A percentile compares a stretch with the other conserved stretches of the same genome.
phyloP scores from a whole-genome alignment of 2,329 filamentous ascomycete species.

The Dichotomopilus funicola region DNA sequence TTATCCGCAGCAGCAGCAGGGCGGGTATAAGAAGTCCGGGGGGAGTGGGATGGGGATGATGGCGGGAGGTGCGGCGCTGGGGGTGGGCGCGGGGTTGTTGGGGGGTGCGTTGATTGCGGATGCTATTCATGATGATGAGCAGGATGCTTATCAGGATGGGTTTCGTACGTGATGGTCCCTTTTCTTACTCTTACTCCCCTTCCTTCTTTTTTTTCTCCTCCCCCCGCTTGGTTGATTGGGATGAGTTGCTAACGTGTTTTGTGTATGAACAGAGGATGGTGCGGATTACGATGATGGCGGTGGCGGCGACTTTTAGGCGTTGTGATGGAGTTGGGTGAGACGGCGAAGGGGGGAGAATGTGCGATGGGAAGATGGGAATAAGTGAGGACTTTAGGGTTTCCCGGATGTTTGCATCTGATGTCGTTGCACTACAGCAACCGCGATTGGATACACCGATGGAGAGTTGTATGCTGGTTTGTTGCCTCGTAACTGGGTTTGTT shows the following conservation, averaged over 20 bases:
- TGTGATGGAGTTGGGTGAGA: background rate
- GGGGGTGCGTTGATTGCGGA: conserved; percentile 68
- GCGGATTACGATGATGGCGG: conserved; percentile 30
- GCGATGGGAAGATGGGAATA: background rate
- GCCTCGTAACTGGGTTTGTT: no score
- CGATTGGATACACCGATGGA: no score
- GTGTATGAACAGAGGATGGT: conserved; percentile 27
- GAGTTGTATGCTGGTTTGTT: no score
- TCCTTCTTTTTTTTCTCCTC: background rate
- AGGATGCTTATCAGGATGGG: conserved; percentile 51
- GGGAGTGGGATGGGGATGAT: conserved; percentile 27
- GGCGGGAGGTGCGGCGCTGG: conserved; percentile 64
- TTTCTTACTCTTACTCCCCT: no score
- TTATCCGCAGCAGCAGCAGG: conserved; percentile 23
- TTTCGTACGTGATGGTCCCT: conserved; percentile 27
- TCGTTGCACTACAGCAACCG: no score
- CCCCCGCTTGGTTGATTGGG: background rate
- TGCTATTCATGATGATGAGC: conserved; percentile 56
- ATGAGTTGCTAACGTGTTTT: conserved; percentile 4
- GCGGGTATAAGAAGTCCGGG: conserved; percentile 24
- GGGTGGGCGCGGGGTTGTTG: conserved; percentile 72
- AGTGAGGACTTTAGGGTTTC: background rate
- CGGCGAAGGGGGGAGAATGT: background rate
- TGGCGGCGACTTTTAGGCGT: conserved; percentile 35
- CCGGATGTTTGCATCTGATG: no score